Evolutionary conservation across 2,329 filamentous ascomycete genomes (phyloP).

Genomic region (Cladophialophora exuberans): DNA sequence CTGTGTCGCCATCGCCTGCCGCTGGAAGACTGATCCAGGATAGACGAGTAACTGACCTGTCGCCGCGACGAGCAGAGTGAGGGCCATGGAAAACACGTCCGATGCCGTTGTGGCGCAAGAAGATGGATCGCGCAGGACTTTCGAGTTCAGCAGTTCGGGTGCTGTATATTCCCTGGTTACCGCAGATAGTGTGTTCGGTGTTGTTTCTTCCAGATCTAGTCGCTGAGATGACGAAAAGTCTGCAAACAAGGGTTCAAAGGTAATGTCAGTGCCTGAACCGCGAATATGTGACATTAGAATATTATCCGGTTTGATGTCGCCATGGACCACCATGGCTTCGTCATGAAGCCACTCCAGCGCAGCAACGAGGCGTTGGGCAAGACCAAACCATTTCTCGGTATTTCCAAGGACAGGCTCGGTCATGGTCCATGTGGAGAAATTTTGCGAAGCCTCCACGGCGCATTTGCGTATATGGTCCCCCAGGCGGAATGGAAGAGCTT

Average conservation of each 20-base stretch:
- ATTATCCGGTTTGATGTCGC: conserved; percentile 54
- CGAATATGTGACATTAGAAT: conserved; percentile 41
- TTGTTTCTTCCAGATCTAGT: conserved; percentile 24
- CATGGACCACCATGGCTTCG: conserved; percentile 47
- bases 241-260: conserved; percentile 42
- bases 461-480: conserved; percentile 46
- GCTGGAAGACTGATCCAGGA: conserved; percentile 44
- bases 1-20: conserved; percentile 48
- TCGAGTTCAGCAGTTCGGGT: conserved; percentile 45
- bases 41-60: conserved; percentile 51
- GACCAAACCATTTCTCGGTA: conserved; percentile 41
- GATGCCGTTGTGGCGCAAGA: conserved; percentile 43
- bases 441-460: conserved; percentile 33
- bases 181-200: conserved; percentile 40
- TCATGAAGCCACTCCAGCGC: conserved; percentile 50
- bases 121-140: conserved; percentile 41
- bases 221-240: conserved; percentile 50
- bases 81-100: conserved; percentile 51
- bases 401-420: conserved; percentile 49
- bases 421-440: conserved; percentile 47
- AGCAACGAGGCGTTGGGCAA: conserved; percentile 45
- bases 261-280: conserved; percentile 2
- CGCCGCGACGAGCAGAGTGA: conserved; percentile 49
- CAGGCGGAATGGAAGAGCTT: conserved; percentile 48
- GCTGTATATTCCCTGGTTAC: conserved; percentile 51